Evolutionary conservation across 257 asterid genomes (phyloP).

Genomic region (Verbascum thapsus): DNA sequence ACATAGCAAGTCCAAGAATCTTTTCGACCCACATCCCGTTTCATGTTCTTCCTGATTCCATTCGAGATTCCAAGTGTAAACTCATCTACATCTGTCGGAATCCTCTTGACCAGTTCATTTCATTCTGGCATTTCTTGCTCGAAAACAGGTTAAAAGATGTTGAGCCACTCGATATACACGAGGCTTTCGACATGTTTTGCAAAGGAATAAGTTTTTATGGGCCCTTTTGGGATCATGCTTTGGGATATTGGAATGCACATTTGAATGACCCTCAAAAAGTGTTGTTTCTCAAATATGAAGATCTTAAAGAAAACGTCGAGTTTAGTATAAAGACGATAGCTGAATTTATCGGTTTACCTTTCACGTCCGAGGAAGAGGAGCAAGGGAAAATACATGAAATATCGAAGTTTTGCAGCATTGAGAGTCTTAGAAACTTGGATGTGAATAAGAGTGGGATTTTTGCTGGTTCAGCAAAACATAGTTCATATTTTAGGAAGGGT

Average conservation of each 20-base stretch:
- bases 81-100: slow-evolving; percentile 15
- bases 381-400: background rate
- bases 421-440: no score
- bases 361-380: no score
- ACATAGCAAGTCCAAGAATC: slow-evolving; percentile 1
- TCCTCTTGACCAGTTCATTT: slow-evolving; percentile 28
- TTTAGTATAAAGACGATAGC: background rate
- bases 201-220: background rate
- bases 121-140: background rate
- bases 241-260: background rate
- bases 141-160: background rate
- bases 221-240: background rate
- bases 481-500: slow-evolving; percentile 3
- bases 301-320: slow-evolving; percentile 17
- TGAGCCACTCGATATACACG: background rate
- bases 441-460: no score
- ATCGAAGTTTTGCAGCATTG: no score
- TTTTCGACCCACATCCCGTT: slow-evolving; percentile 26
- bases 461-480: background rate
- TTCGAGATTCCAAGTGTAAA: slow-evolving; percentile 8
- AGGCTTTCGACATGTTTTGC: slow-evolving; percentile 1
- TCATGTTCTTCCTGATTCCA: background rate
- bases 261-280: slow-evolving; percentile 4
- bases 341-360: no score
- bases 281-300: slow-evolving; percentile 5